Evolutionary conservation across 1,284 basidiomycete genomes (phyloP), one percentile per base, ranked within the genome.

Genomic region (Trametes hirsuta): DNA sequence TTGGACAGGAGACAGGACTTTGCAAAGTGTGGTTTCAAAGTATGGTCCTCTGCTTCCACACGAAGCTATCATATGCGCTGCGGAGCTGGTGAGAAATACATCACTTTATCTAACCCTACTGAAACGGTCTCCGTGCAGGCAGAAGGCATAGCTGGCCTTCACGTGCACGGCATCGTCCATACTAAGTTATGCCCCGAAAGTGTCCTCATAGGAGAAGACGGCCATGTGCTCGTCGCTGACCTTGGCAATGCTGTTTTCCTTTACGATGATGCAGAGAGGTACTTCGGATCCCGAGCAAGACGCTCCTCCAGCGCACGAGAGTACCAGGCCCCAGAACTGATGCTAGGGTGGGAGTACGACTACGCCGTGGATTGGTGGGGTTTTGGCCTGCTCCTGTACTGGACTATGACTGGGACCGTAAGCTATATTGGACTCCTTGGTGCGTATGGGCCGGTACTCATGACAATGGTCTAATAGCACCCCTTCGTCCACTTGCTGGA

Each of bases 341-440:
- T 93, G 24, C 79, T 90, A 34, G 85, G 89, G 0, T 85, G 88
- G 79, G 77, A 83, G 11, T 90, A 93, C 69, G 86, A 87, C 52
- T 86, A 83, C 61, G 81, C 86, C 11, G 90, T 91, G n/a, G 93
- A 95, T 71, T 88, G 86, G 76, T 95, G 92, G 91, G 83, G 84
- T 1, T 86, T 94, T 59, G 93, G 93, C 1, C 82, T 89, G 66
- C 78, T 94, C 67, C 71, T 94, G 12, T 87, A 86, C 68, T 91
- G 88, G 70, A 86, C 93, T 79, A 74, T 85, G 46, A 80, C 80
- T 21, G 86, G 86, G 30, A 77, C 75, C 68, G 86, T 87, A 55
- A 69, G 80, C 73, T 34, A 36, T 24, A 61, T 30, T 22, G 58
- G 14, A 6, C 11, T 9, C 5, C 18, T 15, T 18, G 11, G 42